A percentile compares a stretch with the other conserved stretches of the same genome.
Conservation (phyloP, 306 rosid genomes). For the Prosopis cineraria region DNA sequence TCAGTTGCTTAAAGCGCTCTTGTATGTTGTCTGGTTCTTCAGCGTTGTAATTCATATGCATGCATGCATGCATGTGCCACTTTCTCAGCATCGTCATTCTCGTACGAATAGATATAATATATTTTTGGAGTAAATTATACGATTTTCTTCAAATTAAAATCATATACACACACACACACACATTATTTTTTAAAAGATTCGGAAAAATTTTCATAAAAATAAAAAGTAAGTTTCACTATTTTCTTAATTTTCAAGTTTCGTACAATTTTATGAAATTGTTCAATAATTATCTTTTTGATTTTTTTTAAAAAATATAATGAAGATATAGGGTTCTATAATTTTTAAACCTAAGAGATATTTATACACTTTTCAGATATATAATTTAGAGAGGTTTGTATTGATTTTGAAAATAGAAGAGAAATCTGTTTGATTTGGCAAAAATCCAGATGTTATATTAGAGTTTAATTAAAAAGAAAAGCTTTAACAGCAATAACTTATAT, state of each 20-base stretch:
- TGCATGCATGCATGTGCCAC: background rate
- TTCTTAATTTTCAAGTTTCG: background rate
- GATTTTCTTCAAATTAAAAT: background rate
- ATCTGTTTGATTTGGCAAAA: background rate
- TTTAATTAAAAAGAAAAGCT: background rate
- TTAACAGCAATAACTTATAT: background rate
- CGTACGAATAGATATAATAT: too few relatives aligned
- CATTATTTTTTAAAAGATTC: background rate
- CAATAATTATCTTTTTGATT: background rate
- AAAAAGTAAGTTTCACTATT: background rate
- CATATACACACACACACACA: too few relatives aligned
- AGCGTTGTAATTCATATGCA: slow-evolving; percentile 21
- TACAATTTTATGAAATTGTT: too few relatives aligned
- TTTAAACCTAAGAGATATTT: background rate
- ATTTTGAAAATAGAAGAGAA: background rate
- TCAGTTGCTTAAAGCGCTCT: slow-evolving; percentile 9
- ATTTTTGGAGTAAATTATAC: background rate
- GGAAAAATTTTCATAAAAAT: background rate
- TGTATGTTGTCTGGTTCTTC: background rate
- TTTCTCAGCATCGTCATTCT: background rate
- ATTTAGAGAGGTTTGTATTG: background rate
- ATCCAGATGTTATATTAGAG: too few relatives aligned
- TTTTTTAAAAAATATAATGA: background rate
- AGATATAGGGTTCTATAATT: background rate
- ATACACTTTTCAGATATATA: background rate